Conservation (phyloP, 2,329 filamentous ascomycete species). For the Scytalidium lignicola region DNA sequence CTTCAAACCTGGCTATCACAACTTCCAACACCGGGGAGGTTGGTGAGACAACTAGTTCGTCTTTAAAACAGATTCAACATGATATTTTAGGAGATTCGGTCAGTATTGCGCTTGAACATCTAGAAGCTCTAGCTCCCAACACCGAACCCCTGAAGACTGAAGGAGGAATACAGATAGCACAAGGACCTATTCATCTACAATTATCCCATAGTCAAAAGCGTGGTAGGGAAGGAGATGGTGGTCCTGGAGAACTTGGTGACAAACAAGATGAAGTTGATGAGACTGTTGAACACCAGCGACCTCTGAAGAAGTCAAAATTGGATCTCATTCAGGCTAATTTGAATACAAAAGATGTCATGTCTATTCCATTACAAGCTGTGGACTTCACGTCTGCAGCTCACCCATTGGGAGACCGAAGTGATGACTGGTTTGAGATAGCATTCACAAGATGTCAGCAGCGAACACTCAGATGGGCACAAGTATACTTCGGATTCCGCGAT, state of each 20-base stretch:
- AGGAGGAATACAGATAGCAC: too few species aligned
- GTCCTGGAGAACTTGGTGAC: background rate
- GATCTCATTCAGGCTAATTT: background rate
- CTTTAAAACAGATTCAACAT: too few species aligned
- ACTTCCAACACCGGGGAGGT: too few species aligned
- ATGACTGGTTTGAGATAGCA: constrained; percentile 15
- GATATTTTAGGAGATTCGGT: too few species aligned
- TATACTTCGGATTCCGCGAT: constrained; percentile 13
- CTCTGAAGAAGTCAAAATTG: background rate
- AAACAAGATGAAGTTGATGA: background rate
- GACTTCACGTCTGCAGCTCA: constrained; percentile 3
- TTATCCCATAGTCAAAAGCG: background rate
- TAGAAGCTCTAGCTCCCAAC: too few species aligned
- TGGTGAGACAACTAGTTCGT: too few species aligned
- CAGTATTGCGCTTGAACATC: too few species aligned
- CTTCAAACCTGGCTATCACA: too few species aligned
- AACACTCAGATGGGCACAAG: constrained; percentile 4
- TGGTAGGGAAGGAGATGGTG: background rate
- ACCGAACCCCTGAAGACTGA: too few species aligned
- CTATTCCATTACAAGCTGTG: background rate
- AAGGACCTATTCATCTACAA: too few species aligned
- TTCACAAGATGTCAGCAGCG: constrained; percentile 11
- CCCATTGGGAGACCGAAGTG: constrained; percentile 11
- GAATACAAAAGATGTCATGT: background rate
- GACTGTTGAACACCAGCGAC: background rate